A percentile compares a stretch with the other conserved stretches of the same genome.
Evolutionary conservation across 306 rosid species (phyloP).

Genomic region (Rosa persica): DNA sequence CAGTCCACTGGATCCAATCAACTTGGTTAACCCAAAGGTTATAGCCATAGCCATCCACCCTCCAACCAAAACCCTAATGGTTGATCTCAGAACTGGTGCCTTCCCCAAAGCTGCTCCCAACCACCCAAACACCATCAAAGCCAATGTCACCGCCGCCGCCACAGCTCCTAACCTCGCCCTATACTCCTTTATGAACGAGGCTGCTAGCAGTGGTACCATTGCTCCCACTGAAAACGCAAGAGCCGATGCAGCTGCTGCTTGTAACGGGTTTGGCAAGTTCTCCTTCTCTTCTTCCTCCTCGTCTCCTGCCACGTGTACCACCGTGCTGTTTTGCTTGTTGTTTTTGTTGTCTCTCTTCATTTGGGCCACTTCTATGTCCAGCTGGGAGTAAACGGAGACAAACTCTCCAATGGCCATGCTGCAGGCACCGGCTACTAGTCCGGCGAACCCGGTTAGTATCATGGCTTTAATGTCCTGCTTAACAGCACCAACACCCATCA

Average conservation of each 20-base stretch:
- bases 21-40: slow-evolving; percentile 77
- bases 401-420: slow-evolving; percentile 99
- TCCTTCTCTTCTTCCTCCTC: slow-evolving; percentile 36
- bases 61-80: slow-evolving; percentile 62
- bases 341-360: slow-evolving; percentile 46
- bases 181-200: slow-evolving; percentile 68
- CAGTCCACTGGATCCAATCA: slow-evolving; percentile 73
- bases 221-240: slow-evolving; percentile 84
- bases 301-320: background rate
- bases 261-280: slow-evolving; percentile 73
- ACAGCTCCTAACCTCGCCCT: slow-evolving; percentile 58
- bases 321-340: background rate
- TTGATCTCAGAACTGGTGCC: slow-evolving; percentile 54
- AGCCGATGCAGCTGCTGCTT: slow-evolving; percentile 88
- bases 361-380: slow-evolving; percentile 81
- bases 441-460: slow-evolving; percentile 87
- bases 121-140: slow-evolving; percentile 75
- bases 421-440: slow-evolving; percentile 83
- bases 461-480: slow-evolving; percentile 75
- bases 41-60: slow-evolving; percentile 94
- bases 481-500: slow-evolving; percentile 97
- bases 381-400: slow-evolving; percentile 87
- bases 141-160: slow-evolving; percentile 63
- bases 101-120: slow-evolving; percentile 70
- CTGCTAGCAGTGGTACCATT: slow-evolving; percentile 80